phyloP scores from a whole-genome alignment of 345 rosid genomes.

The Dimocarpus longan region DNA sequence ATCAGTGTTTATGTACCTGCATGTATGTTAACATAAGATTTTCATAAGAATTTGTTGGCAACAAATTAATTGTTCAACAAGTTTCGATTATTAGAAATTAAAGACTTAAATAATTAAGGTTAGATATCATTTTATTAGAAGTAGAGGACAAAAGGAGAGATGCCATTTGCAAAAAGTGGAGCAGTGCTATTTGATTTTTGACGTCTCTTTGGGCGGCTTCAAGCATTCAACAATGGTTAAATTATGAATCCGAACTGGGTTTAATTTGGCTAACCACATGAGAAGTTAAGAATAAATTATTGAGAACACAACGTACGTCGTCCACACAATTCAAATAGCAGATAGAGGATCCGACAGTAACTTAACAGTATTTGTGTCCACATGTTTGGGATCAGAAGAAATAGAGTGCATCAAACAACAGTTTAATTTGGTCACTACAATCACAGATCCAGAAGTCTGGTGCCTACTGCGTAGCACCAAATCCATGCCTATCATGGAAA shows the following conservation, averaged over 20 bases:
- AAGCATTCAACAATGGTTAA: background rate
- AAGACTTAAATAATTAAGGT: background rate
- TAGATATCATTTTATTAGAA: background rate
- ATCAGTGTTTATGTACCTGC: conserved; percentile 58
- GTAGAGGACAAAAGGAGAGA: background rate
- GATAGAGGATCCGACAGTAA: background rate
- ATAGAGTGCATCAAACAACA: background rate
- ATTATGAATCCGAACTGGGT: background rate
- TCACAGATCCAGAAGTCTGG: background rate
- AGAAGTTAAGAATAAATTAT: background rate
- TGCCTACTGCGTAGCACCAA: background rate
- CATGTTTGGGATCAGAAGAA: conserved; percentile 12
- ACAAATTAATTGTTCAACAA: background rate
- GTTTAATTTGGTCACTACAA: background rate
- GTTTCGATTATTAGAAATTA: too few species aligned
- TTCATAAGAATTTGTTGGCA: background rate
- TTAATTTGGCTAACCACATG: background rate
- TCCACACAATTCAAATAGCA: conserved; percentile 15
- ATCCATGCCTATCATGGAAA: background rate
- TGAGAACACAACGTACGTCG: background rate
- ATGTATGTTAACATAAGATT: background rate
- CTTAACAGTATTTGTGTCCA: conserved; percentile 12
- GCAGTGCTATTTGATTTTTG: background rate
- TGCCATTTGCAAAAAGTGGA: background rate
- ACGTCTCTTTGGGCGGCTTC: background rate